These are phyloP conservation scores for Astrothelium subdiscretum DNA, from an alignment of 495 filamentous ascomycete species.

Conservation along the genomic window DNA sequence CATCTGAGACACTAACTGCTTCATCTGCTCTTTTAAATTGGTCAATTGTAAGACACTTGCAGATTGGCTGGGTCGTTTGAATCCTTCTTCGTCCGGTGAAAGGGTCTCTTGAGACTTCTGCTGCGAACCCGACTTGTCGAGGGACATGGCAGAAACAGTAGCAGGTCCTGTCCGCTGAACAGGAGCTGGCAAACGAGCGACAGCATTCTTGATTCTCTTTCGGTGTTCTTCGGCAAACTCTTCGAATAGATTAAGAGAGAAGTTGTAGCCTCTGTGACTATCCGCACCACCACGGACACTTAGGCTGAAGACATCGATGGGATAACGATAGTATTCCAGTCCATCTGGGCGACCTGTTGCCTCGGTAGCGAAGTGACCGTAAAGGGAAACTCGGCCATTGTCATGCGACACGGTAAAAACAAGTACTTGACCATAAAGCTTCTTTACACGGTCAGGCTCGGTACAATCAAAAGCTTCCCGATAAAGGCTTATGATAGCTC, in stretches of 20 bases:
- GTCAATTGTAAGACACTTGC: neutral
- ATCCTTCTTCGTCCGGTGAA: constrained; percentile 1
- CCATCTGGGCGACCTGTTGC: neutral
- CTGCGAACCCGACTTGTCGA: constrained; percentile 1
- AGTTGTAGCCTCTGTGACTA: constrained; percentile 4
- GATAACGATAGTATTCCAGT: constrained; percentile 3
- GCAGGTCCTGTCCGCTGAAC: constrained; percentile 4
- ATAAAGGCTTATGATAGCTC: neutral
- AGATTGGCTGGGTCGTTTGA: constrained; percentile 2
- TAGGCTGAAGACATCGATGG: constrained; percentile 4
- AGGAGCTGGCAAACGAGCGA: neutral
- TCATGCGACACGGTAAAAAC: constrained; percentile 5
- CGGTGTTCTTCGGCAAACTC: constrained; percentile 4
- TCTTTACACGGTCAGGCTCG: neutral
- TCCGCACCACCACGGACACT: neutral
- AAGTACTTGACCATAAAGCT: neutral
- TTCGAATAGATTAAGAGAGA: constrained; percentile 1
- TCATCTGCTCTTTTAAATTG: constrained; percentile 1
- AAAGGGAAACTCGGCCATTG: neutral
- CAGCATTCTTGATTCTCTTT: constrained; percentile 2
- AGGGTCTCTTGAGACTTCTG: neutral
- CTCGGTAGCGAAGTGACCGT: constrained; percentile 2
- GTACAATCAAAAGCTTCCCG: neutral
- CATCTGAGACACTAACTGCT: constrained; percentile 2
- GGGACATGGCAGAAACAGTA: neutral